Evolutionary conservation across 2,329 filamentous ascomycete genomes (phyloP).

Genomic region (Aspergillus aculeatus): DNA sequence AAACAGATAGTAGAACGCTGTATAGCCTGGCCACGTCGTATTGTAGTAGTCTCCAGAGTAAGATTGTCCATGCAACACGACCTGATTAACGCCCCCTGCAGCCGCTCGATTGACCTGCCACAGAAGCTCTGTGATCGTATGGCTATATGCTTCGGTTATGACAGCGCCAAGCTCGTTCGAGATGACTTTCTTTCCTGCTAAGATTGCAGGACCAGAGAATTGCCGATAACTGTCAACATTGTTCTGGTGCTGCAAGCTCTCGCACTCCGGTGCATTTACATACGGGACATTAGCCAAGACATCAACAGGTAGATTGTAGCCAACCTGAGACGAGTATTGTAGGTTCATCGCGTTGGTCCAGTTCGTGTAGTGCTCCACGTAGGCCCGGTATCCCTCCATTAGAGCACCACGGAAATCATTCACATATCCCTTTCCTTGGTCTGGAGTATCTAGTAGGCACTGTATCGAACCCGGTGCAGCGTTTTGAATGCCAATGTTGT

Average conservation of each 20-base stretch:
- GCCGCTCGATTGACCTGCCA: constrained; percentile 41
- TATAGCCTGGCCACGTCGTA: constrained; percentile 51
- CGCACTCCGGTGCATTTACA: constrained; percentile 40
- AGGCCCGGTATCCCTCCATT: constrained; percentile 20
- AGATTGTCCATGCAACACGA: constrained; percentile 48
- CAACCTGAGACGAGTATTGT: constrained; percentile 37
- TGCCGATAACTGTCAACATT: constrained; percentile 42
- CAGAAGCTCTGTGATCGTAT: constrained; percentile 30
- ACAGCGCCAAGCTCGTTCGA: constrained; percentile 41
- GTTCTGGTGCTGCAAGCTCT: constrained; percentile 36
- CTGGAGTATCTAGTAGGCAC: constrained; percentile 9
- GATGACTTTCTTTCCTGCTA: constrained; percentile 39
- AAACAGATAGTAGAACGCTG: constrained; percentile 45
- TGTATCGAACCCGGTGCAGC: constrained; percentile 6
- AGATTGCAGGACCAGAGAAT: constrained; percentile 40
- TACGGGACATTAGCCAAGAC: constrained; percentile 35
- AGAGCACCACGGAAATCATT: constrained; percentile 12
- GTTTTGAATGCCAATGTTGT: constrained; percentile 10
- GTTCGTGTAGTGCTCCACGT: constrained; percentile 27
- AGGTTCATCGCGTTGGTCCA: constrained; percentile 35
- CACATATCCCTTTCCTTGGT: constrained; percentile 10
- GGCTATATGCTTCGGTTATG: constrained; percentile 22
- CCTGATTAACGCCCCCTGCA: constrained; percentile 44
- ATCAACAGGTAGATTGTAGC: constrained; percentile 44
- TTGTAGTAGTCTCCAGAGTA: constrained; percentile 45